Percentiles rank a stretch among this genome's conserved stretches.
phyloP scores from a whole-genome alignment of 2,329 filamentous ascomycete genomes.

The Trichoderma lentiforme region DNA sequence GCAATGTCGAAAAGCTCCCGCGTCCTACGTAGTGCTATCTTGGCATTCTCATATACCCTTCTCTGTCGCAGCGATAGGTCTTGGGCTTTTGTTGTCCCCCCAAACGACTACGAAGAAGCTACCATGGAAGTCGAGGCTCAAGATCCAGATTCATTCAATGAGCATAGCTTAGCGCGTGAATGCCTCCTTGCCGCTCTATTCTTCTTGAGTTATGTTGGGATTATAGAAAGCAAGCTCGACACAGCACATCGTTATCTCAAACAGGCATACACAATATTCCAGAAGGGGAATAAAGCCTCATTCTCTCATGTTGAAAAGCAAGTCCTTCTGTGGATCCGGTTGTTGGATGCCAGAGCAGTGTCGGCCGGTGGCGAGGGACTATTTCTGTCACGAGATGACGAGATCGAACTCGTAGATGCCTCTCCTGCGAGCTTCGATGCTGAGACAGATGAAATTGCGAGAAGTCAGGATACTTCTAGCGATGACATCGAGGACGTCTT shows the following conservation, averaged over 20 bases:
- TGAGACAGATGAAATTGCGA: constrained; percentile 24
- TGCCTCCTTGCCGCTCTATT: constrained; percentile 50
- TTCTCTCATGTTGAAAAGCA: constrained; percentile 43
- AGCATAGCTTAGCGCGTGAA: constrained; percentile 36
- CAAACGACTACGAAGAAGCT: constrained; percentile 38
- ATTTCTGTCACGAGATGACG: constrained; percentile 48
- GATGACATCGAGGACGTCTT: constrained; percentile 48
- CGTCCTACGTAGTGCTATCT: constrained; percentile 47
- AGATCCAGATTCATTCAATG: constrained; percentile 24
- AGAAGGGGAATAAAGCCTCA: constrained; percentile 36
- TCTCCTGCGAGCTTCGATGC: constrained; percentile 39
- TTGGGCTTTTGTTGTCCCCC: constrained; percentile 26
- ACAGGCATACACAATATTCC: constrained; percentile 46
- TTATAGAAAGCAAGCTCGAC: constrained; percentile 41
- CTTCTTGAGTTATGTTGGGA: constrained; percentile 53
- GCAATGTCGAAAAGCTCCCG: constrained; percentile 45
- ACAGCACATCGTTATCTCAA: constrained; percentile 49
- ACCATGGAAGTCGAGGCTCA: constrained; percentile 32
- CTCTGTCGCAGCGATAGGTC: constrained; percentile 35
- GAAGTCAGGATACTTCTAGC: constrained; percentile 26
- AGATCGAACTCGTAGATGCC: constrained; percentile 42
- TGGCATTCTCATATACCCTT: constrained; percentile 50
- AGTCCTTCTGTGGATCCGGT: constrained; percentile 52
- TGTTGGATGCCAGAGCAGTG: constrained; percentile 54
- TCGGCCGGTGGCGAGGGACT: constrained; percentile 55